Conservation (phyloP, 129 eudicot genomes). For the Calendula officinalis region DNA sequence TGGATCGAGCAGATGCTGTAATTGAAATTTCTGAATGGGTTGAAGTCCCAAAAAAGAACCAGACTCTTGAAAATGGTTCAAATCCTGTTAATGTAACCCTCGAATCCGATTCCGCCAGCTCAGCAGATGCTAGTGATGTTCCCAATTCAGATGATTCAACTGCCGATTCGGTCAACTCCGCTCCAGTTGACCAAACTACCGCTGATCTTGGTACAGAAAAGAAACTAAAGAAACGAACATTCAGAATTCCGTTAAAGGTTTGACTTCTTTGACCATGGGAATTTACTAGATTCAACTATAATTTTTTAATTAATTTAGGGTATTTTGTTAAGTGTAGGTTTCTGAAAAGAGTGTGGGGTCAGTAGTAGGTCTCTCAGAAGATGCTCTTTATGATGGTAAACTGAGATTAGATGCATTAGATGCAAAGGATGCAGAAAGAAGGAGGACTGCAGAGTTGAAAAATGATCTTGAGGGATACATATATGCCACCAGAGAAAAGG, state of each 20-base stretch:
- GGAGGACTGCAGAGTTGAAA: conserved; percentile 91
- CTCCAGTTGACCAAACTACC: conserved; percentile 39
- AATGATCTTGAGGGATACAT: conserved; percentile 89
- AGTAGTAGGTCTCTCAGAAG: conserved; percentile 62
- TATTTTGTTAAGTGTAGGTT: conserved; percentile 41
- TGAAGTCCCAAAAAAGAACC: conserved; percentile 87
- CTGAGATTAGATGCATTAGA: conserved; percentile 67
- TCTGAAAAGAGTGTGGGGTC: conserved; percentile 75
- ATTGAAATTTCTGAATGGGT: conserved; percentile 97
- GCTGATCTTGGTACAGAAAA: conserved; percentile 68
- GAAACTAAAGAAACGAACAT: conserved; percentile 91
- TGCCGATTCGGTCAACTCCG: conserved; percentile 37
- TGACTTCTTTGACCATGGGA: conserved; percentile 2
- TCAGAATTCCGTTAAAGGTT: conserved; percentile 87
- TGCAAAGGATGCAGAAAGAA: conserved; percentile 91
- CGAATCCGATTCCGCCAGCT: conserved; percentile 44
- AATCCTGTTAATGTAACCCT: conserved; percentile 52
- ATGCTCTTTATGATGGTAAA: conserved; percentile 61
- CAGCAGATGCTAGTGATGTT: conserved; percentile 51
- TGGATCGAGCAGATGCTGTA: conserved; percentile 96
- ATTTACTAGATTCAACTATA: background rate
- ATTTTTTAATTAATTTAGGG: conserved; percentile 10
- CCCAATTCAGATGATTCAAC: conserved; percentile 39
- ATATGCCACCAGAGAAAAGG: conserved; percentile 92
- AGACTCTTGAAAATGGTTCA: conserved; percentile 72